Conservation (phyloP, 768 basidiomycete genomes). For the Obba rivulosa region DNA sequence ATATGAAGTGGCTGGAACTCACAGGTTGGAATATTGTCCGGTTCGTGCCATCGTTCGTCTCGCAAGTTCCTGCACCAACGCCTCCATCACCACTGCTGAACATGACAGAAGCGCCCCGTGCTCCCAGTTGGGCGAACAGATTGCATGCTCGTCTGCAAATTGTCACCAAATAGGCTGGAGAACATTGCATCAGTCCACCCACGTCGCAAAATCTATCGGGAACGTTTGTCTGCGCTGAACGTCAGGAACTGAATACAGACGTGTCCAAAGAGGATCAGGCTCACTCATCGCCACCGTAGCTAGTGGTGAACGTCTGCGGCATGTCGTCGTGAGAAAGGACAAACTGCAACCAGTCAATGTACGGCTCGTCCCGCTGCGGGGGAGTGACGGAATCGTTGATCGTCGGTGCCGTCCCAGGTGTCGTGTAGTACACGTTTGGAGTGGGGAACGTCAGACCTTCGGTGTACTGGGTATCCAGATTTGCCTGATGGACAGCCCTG, state of each 20-base stretch:
- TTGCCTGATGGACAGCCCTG: neutral
- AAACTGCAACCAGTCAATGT: slow-evolving; percentile 54
- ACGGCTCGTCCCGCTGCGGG: slow-evolving; percentile 57
- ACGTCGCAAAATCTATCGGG: too few species aligned
- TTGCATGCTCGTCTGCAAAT: slow-evolving; percentile 40
- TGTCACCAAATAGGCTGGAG: too few species aligned
- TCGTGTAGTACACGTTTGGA: slow-evolving; percentile 27
- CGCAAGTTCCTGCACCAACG: slow-evolving; percentile 55
- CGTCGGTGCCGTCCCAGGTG: slow-evolving; percentile 50
- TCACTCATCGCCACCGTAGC: slow-evolving; percentile 27
- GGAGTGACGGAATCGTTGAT: slow-evolving; percentile 35
- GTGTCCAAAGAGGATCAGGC: slow-evolving; percentile 7
- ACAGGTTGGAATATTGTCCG: slow-evolving; percentile 23
- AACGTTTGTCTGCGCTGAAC: too few species aligned
- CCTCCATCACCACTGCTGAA: slow-evolving; percentile 63
- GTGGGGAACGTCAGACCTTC: slow-evolving; percentile 12
- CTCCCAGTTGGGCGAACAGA: slow-evolving; percentile 55
- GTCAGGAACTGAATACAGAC: too few species aligned
- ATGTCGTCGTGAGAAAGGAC: slow-evolving; percentile 16
- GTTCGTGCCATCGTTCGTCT: slow-evolving; percentile 29
- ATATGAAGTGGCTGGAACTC: too few species aligned
- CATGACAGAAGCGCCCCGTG: slow-evolving; percentile 50
- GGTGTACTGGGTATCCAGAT: slow-evolving; percentile 14
- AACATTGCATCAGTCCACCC: too few species aligned
- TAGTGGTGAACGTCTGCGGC: slow-evolving; percentile 26